These are phyloP conservation scores for Trichoderma guizhouense DNA, from an alignment of 2,329 filamentous ascomycete genomes.

Conservation along the genomic window DNA sequence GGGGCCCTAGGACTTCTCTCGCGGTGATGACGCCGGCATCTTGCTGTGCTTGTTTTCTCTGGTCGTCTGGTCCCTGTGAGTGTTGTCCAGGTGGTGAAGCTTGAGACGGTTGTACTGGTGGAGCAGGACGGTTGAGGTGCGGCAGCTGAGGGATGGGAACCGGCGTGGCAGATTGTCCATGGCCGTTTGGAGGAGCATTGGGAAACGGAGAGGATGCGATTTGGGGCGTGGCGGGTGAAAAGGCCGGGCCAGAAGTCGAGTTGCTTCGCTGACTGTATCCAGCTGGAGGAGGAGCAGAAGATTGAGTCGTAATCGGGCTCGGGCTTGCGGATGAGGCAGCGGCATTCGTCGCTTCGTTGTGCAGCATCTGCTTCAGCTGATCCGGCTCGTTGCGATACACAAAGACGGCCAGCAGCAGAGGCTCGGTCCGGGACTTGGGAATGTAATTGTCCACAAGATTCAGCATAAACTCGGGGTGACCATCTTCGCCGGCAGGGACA, in stretches of 20 bases:
- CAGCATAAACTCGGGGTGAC: constrained; percentile 80
- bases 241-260: constrained; percentile 49
- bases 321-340: constrained; percentile 1
- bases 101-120: neutral
- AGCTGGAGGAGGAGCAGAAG: constrained; percentile 26
- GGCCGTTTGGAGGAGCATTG: constrained; percentile 31
- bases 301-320: constrained; percentile 2
- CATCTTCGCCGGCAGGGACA: constrained; percentile 66
- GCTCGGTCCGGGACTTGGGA: constrained; percentile 66
- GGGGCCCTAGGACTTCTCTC: constrained; percentile 59
- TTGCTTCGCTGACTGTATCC: constrained; percentile 41
- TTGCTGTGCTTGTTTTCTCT: constrained; percentile 46
- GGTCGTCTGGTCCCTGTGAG: constrained; percentile 31
- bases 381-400: constrained; percentile 67
- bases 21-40: constrained; percentile 56
- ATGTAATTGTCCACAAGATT: constrained; percentile 83
- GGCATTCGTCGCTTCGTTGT: constrained; percentile 22
- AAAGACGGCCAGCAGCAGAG: constrained; percentile 78
- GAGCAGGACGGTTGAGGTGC: constrained; percentile 25
- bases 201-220: constrained; percentile 33
- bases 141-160: constrained; percentile 36
- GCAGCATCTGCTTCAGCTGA: constrained; percentile 29
- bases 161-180: constrained; percentile 34
- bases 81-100: constrained; percentile 13
- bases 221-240: constrained; percentile 52